Base-by-base conservation (phyloP, 768 basidiomycete genomes). In the Boletales sp. region DNA sequence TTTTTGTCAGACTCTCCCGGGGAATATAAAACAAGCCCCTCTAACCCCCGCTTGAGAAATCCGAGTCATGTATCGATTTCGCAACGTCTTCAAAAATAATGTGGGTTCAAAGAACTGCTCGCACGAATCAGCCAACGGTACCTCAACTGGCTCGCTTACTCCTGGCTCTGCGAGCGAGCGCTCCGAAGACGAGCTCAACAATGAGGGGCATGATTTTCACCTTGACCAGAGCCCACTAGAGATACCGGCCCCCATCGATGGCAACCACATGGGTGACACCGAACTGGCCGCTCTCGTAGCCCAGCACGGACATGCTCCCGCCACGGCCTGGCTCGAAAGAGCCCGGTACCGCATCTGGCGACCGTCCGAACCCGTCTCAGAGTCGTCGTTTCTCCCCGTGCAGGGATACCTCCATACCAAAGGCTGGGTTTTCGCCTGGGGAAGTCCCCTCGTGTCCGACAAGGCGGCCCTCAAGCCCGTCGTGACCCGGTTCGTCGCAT, bases 281-380 rank as follows among this genome's bases (percentile, higher is more conserved):
- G 57, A 64, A 24, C 59, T 82, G 43, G 72, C 77, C 17, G 70
- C 76, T 37, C 72, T 87, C 53, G 79, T 86, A 40, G 84, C 83
- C 5, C 71, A 74, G 44, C 80, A 87, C 54, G 84, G 85, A 15
- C 84, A 85, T 31, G 80, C 82, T 8, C 80, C 80, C 45, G 78
- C 84, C 37, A 88, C 84, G 0, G 79, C 84, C 9, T 88, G 84
- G 84, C 73, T 86, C 9, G 85, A 90, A 60, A 70, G 76, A 56
- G 76, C 77, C 63, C 64, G 81, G 62, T 76, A 74, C 62, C 61
- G 65, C 43, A 64, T 82, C 59, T 67, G 83, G 83, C 61, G 77
- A 12, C 69, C 69, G 1, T 34, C 51, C 8, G 36, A 52, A 0
- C 51, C 55, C 7, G 40, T 60, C 37, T 48, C 52, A 7, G 63